A percentile compares a stretch with the other conserved stretches of the same genome.
Evolutionary conservation across 805 yeast species (phyloP).

Genomic region (Schwanniomyces polymorphus): DNA sequence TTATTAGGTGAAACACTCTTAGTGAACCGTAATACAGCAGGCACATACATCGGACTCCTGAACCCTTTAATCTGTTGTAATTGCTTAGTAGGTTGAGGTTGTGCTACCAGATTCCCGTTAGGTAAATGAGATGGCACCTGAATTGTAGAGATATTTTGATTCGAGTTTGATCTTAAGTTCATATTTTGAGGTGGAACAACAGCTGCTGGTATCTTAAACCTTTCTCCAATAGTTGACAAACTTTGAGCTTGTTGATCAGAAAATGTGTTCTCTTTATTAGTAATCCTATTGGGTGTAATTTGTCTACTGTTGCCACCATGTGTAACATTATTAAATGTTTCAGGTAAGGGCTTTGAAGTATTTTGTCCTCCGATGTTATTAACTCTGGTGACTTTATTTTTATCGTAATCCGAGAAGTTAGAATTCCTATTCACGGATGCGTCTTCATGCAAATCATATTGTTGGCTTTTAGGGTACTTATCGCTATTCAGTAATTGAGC

Average conservation of each 20-base stretch:
- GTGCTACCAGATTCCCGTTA: constrained; percentile 1
- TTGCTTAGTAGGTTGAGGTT: constrained; percentile 23
- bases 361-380: neutral
- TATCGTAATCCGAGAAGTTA: neutral
- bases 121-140: constrained; percentile 1
- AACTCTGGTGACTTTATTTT: neutral
- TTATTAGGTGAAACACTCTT: neutral
- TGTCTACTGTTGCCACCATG: neutral
- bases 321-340: neutral
- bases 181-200: constrained; percentile 24
- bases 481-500: neutral
- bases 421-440: neutral
- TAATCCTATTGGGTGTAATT: neutral
- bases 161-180: constrained; percentile 17
- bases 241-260: neutral
- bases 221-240: neutral
- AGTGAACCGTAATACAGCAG: constrained; percentile 74
- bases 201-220: constrained; percentile 18
- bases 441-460: neutral
- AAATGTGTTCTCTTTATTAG: neutral
- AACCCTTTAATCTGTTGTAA: constrained; percentile 76
- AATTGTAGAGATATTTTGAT: constrained; percentile 5
- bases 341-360: neutral
- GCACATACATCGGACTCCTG: constrained; percentile 83
- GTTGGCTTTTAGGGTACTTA: neutral